phyloP scores from a whole-genome alignment of 345 rosid species.

The Psidium guajava region DNA sequence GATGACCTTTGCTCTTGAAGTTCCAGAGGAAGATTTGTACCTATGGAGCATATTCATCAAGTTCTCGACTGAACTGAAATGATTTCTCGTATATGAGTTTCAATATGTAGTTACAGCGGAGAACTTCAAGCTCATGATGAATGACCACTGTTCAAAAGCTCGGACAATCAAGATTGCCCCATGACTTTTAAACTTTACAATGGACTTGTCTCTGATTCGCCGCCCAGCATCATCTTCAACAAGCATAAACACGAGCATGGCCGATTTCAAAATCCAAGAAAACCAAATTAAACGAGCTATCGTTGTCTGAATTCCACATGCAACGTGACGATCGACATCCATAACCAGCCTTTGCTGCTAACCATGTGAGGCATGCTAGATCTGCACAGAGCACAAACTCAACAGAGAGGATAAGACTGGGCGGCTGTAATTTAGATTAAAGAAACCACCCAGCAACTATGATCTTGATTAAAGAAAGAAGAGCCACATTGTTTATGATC shows the following conservation, averaged over 20 bases:
- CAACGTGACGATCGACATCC: neutral
- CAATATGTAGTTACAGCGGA: neutral
- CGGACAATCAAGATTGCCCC: neutral
- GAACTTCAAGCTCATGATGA: neutral
- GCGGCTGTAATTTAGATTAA: neutral
- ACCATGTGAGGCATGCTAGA: neutral
- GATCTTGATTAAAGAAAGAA: neutral
- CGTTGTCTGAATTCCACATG: neutral
- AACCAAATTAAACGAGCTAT: neutral
- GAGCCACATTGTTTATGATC: neutral
- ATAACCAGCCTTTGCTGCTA: neutral
- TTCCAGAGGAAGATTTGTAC: constrained; percentile 5
- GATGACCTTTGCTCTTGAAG: neutral
- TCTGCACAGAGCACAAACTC: neutral
- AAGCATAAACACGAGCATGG: neutral
- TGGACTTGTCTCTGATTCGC: neutral
- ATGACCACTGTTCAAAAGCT: neutral
- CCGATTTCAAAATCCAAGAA: neutral
- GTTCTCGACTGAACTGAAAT: neutral
- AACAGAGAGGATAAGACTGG: neutral
- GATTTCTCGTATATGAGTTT: neutral
- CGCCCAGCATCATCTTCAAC: neutral
- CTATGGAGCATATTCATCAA: neutral
- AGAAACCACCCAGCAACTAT: neutral
- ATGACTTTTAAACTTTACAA: neutral